Base-by-base conservation (phyloP, 2,329 filamentous ascomycete species). In the Pleurostoma richardsiae region DNA sequence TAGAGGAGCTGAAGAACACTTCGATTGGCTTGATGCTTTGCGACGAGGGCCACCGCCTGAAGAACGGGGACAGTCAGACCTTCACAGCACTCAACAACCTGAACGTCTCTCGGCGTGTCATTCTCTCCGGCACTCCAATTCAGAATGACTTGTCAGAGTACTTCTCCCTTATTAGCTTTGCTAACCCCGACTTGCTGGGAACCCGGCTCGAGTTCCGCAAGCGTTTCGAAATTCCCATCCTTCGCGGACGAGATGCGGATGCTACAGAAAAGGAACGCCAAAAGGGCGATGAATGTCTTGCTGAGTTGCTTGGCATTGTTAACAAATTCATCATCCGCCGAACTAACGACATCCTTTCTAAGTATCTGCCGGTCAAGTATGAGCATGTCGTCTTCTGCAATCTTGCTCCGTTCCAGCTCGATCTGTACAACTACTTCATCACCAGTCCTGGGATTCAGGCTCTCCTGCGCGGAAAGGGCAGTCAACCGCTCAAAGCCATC, bases 301-400 rank as follows among this genome's bases (percentile, higher is more conserved):
- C 77, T 4, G 92, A 96, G 59, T 78, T 99, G 10, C 80, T 96
- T 3, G 74, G 75, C 3, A 73, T 95, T 40, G 94, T 99, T 61
- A 99, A 97, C 71, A 96, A 95, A 60, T 99, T 99, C 69, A 95
- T 99, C 63, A 99, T 99, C 58, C 86, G 94, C 49, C 85, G 94
- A 48, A 96, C 92, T 4, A 99, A 99, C 76, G 94, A 99, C 61
- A 95, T 99, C 51, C 71, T 99, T 28, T 96, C 92, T 44, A 99
- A 99, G 66, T 99, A 99, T 62, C 71, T 99, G 49, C 94, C 94
- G 0, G 85, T 97, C 72, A 99, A 99, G 72, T 99, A 99, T 67
- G 94, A 99, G 67, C 94, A 99, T 63, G 94, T 99, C 30, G 94
- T 99, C 1, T 99, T 99, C 69, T 99, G 94, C 76, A 92, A 92